Conservation (phyloP, 2,329 filamentous ascomycete genomes). For the Clarireedia paspali region DNA sequence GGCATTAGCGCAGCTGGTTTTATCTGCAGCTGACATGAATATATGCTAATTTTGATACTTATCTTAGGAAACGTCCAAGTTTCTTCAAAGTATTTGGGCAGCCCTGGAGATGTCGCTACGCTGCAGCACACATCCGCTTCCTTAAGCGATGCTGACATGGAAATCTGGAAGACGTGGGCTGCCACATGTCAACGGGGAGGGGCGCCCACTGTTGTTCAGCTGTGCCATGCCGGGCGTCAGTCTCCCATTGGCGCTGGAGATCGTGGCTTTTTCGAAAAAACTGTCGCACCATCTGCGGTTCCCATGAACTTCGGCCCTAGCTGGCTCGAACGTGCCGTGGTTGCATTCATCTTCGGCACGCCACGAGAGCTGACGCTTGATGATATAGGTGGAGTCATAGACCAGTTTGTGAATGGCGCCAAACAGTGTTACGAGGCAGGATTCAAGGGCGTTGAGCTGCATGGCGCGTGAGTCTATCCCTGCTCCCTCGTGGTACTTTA, state of each 20-base stretch:
- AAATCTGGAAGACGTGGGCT: conserved; percentile 35
- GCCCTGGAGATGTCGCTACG: background rate
- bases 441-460: conserved; percentile 46
- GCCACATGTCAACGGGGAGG: conserved; percentile 26
- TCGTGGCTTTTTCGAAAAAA: conserved; percentile 32
- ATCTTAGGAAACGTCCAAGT: conserved; percentile 3
- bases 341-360: conserved; percentile 39
- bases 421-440: conserved; percentile 40
- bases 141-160: conserved; percentile 13
- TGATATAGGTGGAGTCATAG: conserved; percentile 37
- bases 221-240: conserved; percentile 42
- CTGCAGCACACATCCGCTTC: conserved; percentile 23
- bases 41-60: background rate
- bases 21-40: too few relatives aligned
- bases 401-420: conserved; percentile 46
- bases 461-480: conserved; percentile 21
- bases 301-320: conserved; percentile 35
- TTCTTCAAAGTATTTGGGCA: background rate
- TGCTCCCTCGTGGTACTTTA: conserved; percentile 34
- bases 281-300: conserved; percentile 37
- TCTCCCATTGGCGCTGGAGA: conserved; percentile 33
- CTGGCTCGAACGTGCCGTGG: conserved; percentile 26
- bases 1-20: too few relatives aligned
- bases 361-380: conserved; percentile 47
- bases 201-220: conserved; percentile 36